Base-by-base conservation (phyloP, 331 rosid species). In the Ulmus americana region DNA sequence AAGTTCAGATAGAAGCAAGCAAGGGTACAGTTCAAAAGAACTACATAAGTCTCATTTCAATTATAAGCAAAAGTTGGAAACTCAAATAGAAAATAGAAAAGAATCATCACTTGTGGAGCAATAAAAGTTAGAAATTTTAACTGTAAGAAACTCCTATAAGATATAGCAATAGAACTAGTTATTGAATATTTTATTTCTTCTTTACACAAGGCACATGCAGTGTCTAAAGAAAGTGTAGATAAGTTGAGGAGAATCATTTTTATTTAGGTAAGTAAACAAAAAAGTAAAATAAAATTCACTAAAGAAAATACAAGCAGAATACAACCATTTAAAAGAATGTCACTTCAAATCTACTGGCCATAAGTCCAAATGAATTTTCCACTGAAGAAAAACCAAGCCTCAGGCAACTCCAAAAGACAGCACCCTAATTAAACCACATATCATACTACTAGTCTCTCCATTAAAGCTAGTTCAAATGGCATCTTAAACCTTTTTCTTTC, bases 1-100 rank as follows among this genome's bases (percentile, higher is more conserved):
- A 59, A 73, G 74, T 55, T 57, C 45, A 44, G n/a, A 15, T 49
- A 62, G 1, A 7, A 67, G 47, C 11, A 18, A 56, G 4, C 13
- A 0, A 48, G 5, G 0, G 5, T 10, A 48, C 6, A 13, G 53
- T 11, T 5, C 35, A 28, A 28, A 28, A 28, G 35, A 28, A n/a
- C n/a, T n/a, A 28, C 35, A 28, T 28, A 28, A 28, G 2, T 28
- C 35, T 28, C 35, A 28, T 28, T 28, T 2, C 35, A 28, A 28
- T 2, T 28, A 28, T 28, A 28, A 28, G 35, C 35, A 55, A 16
- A 55, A 55, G 59, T 8, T 55, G 12, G 5, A 28, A 55, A 2
- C 9, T 28, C 35, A 55, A 8, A n/a, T 43, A 55, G 8, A 28
- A 6, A 55, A 28, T 28, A 20, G 22, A 20, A 20, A 20, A 20